Base-by-base conservation (phyloP, 768 basidiomycete species). In the Xerocomus potaroensis region DNA sequence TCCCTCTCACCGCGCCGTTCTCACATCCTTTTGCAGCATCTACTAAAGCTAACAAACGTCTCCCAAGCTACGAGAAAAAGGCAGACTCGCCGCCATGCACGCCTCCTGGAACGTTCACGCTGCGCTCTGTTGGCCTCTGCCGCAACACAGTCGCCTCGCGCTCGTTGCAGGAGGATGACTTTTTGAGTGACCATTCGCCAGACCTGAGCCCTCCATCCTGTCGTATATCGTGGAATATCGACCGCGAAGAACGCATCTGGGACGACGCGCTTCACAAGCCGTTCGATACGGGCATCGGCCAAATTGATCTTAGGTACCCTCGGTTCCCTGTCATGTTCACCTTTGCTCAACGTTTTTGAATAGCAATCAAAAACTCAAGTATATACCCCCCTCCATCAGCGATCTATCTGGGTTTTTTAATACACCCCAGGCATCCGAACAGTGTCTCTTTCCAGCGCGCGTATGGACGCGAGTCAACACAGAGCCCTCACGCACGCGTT, bases 21-120 rank as follows among this genome's bases (percentile, higher is more conserved):
- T 6, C 52, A 49, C 63, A 85, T 54, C 83, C 82, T 0, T 78
- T 81, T 43, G 79, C 84, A 11, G 84, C 74, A 0, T 80, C 81
- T 1, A 73, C 75, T 4, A 78, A 77, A 45, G 71, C 74, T 4
- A 66, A 55, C 23, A 71, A 70, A 55, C 56, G 56, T 4, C 74
- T 68, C 22, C 73, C 73, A 3, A 55, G 69, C 11, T 76, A 78
- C 38, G 77, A 81, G 57, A 72, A 69, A 57, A 66, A 59, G 56
- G 27, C 14, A 24, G 46, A 48, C 31, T 48, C 54, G 19, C 57
- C 50, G 16, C 62, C 50, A 18, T 50, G 45, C 22, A 56, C 63
- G 9, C 61, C 59, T 24, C 57, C 49, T 33, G 54, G 49, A 55
- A 56, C 45, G 30, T 57, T 50, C 16, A 56, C 39, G 10, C 21